These are phyloP conservation scores for Polytolypa hystricis DNA, from an alignment of 2,329 filamentous ascomycete genomes.

Conservation along the genomic window DNA sequence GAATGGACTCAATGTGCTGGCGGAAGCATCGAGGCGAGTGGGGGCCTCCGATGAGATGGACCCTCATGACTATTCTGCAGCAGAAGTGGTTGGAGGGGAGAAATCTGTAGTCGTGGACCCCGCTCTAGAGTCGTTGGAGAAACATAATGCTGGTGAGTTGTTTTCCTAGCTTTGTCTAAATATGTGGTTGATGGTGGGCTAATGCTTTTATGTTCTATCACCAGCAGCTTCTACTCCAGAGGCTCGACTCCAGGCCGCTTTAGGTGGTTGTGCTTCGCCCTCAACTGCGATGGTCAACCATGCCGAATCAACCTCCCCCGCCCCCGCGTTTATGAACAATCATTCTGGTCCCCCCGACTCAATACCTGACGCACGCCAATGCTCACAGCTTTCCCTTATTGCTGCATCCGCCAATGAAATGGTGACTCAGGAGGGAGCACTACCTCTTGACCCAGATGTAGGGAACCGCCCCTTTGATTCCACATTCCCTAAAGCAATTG, in stretches of 20 bases:
- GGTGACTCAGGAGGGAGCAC: constrained; percentile 25
- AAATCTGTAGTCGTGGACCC: constrained; percentile 31
- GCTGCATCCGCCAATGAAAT: constrained; percentile 37
- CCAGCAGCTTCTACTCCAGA: too few relatives aligned
- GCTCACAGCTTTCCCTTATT: constrained; percentile 34
- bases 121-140: constrained; percentile 24
- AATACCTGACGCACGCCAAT: constrained; percentile 27
- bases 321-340: constrained; percentile 25
- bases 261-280: too few relatives aligned
- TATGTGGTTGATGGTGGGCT: background rate
- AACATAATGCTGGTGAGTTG: constrained; percentile 6
- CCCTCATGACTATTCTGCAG: constrained; percentile 26
- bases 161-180: background rate
- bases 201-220: too few relatives aligned
- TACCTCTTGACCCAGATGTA: constrained; percentile 25
- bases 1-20: constrained; percentile 74
- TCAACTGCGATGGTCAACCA: constrained; percentile 1
- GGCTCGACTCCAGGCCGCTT: constrained; percentile 1
- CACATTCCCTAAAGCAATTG: background rate
- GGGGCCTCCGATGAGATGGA: constrained; percentile 41
- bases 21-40: constrained; percentile 75
- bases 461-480: constrained; percentile 10
- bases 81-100: constrained; percentile 13
- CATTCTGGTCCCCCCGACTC: constrained; percentile 26
- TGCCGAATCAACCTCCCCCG: constrained; percentile 15